Conservation (phyloP, 2,329 filamentous ascomycete species). For the Scedosporium boydii region DNA sequence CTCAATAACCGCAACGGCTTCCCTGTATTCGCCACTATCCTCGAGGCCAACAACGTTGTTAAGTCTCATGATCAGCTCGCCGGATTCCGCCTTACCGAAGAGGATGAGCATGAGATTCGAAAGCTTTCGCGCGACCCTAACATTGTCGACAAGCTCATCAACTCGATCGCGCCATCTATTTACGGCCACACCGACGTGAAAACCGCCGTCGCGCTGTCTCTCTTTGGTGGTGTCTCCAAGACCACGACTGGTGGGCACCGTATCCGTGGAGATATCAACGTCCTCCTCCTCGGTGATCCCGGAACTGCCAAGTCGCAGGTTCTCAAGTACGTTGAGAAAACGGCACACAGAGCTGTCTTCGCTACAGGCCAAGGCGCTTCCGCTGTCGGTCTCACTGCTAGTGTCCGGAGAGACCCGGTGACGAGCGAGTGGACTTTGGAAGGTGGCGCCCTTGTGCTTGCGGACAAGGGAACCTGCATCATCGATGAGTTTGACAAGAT, state of each 20-base stretch:
- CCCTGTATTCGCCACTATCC: slow-evolving; percentile 93
- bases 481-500: slow-evolving; percentile 99
- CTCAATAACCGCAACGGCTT: slow-evolving; percentile 98
- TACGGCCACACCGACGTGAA: slow-evolving; percentile 97
- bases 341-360: slow-evolving; percentile 91
- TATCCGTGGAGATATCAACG: slow-evolving; percentile 95
- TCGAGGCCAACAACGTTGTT: slow-evolving; percentile 94
- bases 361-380: slow-evolving; percentile 95
- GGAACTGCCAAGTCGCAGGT: slow-evolving; percentile 98
- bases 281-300: slow-evolving; percentile 89
- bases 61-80: slow-evolving; percentile 97
- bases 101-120: slow-evolving; percentile 87
- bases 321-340: slow-evolving; percentile 96
- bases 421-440: slow-evolving; percentile 97
- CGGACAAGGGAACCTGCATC: slow-evolving; percentile 87
- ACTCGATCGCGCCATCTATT: slow-evolving; percentile 92
- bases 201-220: slow-evolving; percentile 84
- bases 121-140: slow-evolving; percentile 79
- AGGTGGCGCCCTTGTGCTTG: slow-evolving; percentile 88
- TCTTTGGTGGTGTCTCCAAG: slow-evolving; percentile 94
- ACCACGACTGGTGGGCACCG: slow-evolving; percentile 78
- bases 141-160: slow-evolving; percentile 86
- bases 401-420: slow-evolving; percentile 87
- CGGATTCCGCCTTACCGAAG: slow-evolving; percentile 88
- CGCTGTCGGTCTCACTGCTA: slow-evolving; percentile 94